Conservation (phyloP, 805 yeast species). For the Ogataea allantospora region DNA sequence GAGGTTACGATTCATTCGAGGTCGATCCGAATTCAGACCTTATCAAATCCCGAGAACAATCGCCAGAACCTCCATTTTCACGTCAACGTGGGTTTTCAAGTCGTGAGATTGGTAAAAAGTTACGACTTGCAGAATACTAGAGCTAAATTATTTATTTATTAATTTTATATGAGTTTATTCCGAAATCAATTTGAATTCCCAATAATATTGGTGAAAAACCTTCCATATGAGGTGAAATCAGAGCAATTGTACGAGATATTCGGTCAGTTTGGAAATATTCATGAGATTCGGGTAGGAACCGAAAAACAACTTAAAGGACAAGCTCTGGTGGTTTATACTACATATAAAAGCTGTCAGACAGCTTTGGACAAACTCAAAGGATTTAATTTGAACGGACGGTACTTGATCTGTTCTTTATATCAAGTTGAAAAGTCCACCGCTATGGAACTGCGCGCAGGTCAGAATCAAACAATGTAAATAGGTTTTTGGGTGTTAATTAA, state of each 20-base stretch:
- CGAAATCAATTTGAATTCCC: conserved; percentile 31
- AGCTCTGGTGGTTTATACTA: conserved; percentile 54
- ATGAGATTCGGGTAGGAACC: conserved; percentile 50
- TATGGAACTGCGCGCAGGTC: conserved; percentile 18
- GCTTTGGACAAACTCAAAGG: conserved; percentile 61
- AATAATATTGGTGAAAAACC: conserved; percentile 50
- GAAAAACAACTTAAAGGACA: conserved; percentile 44
- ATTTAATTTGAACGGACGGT: conserved; percentile 56
- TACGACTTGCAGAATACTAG: conserved; percentile 61
- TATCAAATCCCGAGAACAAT: conserved; percentile 55
- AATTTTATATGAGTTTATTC: conserved; percentile 13
- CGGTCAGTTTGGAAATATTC: conserved; percentile 54
- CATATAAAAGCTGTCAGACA: conserved; percentile 43
- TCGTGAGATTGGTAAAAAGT: conserved; percentile 62
- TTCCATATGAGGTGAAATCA: conserved; percentile 50
- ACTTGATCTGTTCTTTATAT: conserved; percentile 50
- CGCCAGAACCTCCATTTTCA: conserved; percentile 49
- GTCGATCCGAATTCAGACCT: conserved; percentile 52
- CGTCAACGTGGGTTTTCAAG: conserved; percentile 29
- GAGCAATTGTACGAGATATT: conserved; percentile 50
- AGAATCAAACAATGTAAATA: too few relatives aligned
- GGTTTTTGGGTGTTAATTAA: too few relatives aligned
- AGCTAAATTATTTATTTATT: background rate
- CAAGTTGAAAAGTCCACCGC: conserved; percentile 41
- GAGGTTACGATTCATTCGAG: conserved; percentile 88